These are phyloP conservation scores for Flueggea neowawraea DNA, from an alignment of 441 rosid genomes.

Conservation along the genomic window DNA sequence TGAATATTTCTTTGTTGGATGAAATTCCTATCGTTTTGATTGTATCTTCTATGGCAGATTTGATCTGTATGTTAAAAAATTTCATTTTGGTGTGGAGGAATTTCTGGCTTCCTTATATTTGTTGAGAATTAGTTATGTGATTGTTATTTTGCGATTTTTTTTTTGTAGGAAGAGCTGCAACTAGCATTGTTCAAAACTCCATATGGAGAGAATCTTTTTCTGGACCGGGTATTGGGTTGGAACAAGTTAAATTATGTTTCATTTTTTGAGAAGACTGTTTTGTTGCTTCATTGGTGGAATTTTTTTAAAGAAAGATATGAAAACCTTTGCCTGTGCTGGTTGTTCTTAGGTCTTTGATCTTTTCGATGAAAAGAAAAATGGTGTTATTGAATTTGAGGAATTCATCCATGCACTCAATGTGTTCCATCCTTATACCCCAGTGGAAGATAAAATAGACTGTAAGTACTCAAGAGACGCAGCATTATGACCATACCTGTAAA, in stretches of 20 bases:
- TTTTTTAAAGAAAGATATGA: not conserved
- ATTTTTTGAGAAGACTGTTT: not conserved
- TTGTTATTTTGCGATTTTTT: not conserved
- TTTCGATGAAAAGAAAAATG: constrained; percentile 81
- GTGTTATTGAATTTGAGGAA: constrained; percentile 87
- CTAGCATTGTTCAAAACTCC: constrained; percentile 58
- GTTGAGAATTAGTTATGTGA: not conserved
- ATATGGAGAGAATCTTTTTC: constrained; percentile 64
- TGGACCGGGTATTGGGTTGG: constrained; percentile 59
- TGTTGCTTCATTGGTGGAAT: too few species aligned
- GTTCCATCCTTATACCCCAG: constrained; percentile 74
- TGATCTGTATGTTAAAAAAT: too few species aligned
- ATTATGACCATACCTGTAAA: not conserved
- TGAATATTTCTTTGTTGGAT: too few species aligned
- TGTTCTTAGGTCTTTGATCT: constrained; percentile 61
- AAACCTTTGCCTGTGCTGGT: not conserved
- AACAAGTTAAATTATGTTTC: not conserved
- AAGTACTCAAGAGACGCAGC: constrained; percentile 20
- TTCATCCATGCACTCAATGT: constrained; percentile 68
- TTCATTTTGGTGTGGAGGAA: too few species aligned
- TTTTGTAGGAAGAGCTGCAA: constrained; percentile 76
- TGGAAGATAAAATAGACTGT: constrained; percentile 83
- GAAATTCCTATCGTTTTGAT: too few species aligned
- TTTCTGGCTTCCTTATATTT: not conserved
- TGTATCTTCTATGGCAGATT: too few species aligned